A percentile compares a stretch with the other conserved stretches of the same genome.
These are phyloP conservation scores for Leccinum variicolor DNA, from an alignment of 768 basidiomycete species.

Conservation along the genomic window DNA sequence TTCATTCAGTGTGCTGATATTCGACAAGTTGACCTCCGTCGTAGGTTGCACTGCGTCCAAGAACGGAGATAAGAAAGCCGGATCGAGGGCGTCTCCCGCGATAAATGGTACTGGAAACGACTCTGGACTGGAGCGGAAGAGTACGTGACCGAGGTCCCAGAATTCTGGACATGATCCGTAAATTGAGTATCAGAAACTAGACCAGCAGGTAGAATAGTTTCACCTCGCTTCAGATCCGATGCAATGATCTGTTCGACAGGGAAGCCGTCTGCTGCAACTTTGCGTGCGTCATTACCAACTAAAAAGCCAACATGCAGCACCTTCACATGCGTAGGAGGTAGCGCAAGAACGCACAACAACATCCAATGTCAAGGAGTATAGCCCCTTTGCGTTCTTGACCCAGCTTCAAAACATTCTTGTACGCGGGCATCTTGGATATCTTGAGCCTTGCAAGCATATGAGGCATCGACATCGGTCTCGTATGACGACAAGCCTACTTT, in stretches of 20 bases:
- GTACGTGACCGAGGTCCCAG: conserved; percentile 59
- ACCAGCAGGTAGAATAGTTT: background rate
- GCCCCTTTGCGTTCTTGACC: conserved; percentile 34
- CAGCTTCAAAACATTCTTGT: conserved; percentile 31
- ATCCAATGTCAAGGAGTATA: conserved; percentile 44
- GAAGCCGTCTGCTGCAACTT: conserved; percentile 40
- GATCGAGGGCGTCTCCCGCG: conserved; percentile 52
- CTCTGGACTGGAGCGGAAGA: conserved; percentile 51
- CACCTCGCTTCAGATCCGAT: conserved; percentile 39
- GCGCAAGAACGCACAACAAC: conserved; percentile 34
- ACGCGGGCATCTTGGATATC: conserved; percentile 19
- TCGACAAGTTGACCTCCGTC: conserved; percentile 22
- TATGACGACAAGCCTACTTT: conserved; percentile 5
- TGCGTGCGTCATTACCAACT: conserved; percentile 43
- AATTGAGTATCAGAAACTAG: background rate
- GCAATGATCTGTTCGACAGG: conserved; percentile 36
- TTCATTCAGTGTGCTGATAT: conserved; percentile 41
- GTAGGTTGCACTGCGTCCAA: conserved; percentile 17
- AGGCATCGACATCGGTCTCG: background rate
- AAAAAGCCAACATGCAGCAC: background rate
- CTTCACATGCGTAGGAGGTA: background rate
- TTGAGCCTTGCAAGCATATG: conserved; percentile 12
- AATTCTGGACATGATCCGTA: conserved; percentile 37
- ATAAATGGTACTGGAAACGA: conserved; percentile 56
- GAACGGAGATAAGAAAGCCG: conserved; percentile 36